A percentile compares a stretch with the other conserved stretches of the same genome.
These are phyloP conservation scores for Fusarium sp. DNA, from an alignment of 2,329 filamentous ascomycete species.

Conservation along the genomic window DNA sequence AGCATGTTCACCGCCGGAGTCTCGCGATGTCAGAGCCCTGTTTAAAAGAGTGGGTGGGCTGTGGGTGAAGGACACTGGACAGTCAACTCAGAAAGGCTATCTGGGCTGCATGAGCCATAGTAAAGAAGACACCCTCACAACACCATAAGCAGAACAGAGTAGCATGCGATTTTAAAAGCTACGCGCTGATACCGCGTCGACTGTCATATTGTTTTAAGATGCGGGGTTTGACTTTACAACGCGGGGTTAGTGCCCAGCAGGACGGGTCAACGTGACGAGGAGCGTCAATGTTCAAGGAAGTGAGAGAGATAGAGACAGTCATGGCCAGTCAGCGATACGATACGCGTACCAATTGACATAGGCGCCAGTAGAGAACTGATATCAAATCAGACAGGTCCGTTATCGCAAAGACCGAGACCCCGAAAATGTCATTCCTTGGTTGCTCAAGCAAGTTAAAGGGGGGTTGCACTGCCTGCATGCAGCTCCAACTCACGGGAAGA, in stretches of 20 bases:
- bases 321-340: neutral
- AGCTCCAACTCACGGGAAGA: conserved; percentile 34
- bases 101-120: conserved; percentile 35
- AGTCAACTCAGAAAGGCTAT: conserved; percentile 24
- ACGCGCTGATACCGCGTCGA: conserved; percentile 48
- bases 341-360: neutral
- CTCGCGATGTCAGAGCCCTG: conserved; percentile 33
- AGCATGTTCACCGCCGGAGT: conserved; percentile 43
- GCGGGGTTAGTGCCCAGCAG: conserved; percentile 47
- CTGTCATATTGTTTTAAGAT: conserved; percentile 32
- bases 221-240: conserved; percentile 46
- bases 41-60: conserved; percentile 34
- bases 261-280: conserved; percentile 43
- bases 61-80: conserved; percentile 37
- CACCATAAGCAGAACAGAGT: conserved; percentile 18
- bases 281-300: conserved; percentile 14
- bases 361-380: conserved; percentile 23
- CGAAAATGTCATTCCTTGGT: conserved; percentile 20
- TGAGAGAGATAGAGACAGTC: neutral
- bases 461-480: conserved; percentile 28
- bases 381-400: conserved; percentile 38
- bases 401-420: conserved; percentile 35
- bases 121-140: conserved; percentile 25
- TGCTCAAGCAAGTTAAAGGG: conserved; percentile 8
- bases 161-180: conserved; percentile 37